Conservation (phyloP, 768 basidiomycete species). For the Pulveroboletus sp. region DNA sequence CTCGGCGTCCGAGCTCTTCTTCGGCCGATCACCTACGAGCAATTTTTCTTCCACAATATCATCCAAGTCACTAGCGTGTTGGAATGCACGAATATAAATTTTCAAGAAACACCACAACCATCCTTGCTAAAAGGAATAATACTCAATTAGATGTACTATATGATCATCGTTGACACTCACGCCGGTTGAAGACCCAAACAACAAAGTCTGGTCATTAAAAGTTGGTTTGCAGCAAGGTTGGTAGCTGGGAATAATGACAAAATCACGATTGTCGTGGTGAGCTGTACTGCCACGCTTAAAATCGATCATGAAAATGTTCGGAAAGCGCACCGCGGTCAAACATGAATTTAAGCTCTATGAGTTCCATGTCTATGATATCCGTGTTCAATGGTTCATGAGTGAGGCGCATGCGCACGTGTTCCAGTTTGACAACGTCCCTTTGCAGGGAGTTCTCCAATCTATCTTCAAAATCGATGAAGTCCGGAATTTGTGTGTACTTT, state of each 20-base stretch:
- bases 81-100: conserved; percentile 74
- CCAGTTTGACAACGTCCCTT: conserved; percentile 77
- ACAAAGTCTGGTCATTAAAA: conserved; percentile 64
- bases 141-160: not conserved
- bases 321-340: conserved; percentile 62
- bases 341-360: conserved; percentile 81
- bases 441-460: conserved; percentile 82
- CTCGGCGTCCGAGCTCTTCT: conserved; percentile 51
- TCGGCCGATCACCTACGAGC: conserved; percentile 77
- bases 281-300: conserved; percentile 37
- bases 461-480: conserved; percentile 81
- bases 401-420: conserved; percentile 82
- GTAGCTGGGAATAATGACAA: conserved; percentile 72
- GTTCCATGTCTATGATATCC: conserved; percentile 77
- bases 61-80: conserved; percentile 77
- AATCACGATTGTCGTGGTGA: conserved; percentile 88
- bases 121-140: conserved; percentile 43
- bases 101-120: conserved; percentile 76
- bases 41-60: conserved; percentile 80
- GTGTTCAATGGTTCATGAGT: conserved; percentile 68
- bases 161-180: conserved; percentile 38
- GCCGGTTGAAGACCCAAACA: conserved; percentile 62
- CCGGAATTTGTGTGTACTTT: conserved; percentile 88
- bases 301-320: not conserved
- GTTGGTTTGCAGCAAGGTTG: conserved; percentile 55